These are phyloP conservation scores for Tremella mesenterica DNA, from an alignment of 768 basidiomycete genomes.

Conservation along the genomic window DNA sequence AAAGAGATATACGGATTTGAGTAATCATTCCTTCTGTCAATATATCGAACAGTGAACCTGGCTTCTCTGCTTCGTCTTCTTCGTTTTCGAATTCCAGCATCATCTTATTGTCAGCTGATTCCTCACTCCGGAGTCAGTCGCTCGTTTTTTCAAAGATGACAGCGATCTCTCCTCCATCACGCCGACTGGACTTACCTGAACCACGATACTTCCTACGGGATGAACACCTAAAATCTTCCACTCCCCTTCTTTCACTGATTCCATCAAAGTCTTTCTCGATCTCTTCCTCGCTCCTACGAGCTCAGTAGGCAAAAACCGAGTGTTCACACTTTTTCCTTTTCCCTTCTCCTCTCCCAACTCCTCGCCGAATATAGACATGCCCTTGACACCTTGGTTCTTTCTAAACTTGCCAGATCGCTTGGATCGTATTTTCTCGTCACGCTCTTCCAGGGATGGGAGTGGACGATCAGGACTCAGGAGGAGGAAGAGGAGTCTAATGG, in stretches of 20 bases:
- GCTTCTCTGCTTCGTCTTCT: constrained; percentile 52
- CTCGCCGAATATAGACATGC: constrained; percentile 58
- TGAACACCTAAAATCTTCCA: constrained; percentile 42
- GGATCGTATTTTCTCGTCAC: constrained; percentile 53
- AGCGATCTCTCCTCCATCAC: background rate
- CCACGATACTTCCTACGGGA: constrained; percentile 37
- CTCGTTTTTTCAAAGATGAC: no score
- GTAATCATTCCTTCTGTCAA: constrained; percentile 69
- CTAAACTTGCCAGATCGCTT: constrained; percentile 80
- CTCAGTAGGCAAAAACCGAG: constrained; percentile 47
- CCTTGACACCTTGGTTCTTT: constrained; percentile 67
- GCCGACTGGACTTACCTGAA: constrained; percentile 29
- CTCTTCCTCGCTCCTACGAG: constrained; percentile 54
- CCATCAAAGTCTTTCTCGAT: constrained; percentile 49
- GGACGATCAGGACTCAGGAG: constrained; percentile 59
- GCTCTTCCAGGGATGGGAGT: constrained; percentile 41
- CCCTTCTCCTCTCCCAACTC: constrained; percentile 37
- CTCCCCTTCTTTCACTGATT: constrained; percentile 27
- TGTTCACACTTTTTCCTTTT: constrained; percentile 15
- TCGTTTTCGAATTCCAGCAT: constrained; percentile 74
- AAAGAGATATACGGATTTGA: constrained; percentile 51
- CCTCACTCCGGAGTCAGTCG: no score
- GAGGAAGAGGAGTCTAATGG: constrained; percentile 67
- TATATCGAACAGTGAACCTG: constrained; percentile 70
- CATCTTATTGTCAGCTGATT: no score